Evolutionary conservation across 495 filamentous ascomycete species (phyloP), one percentile per base, ranked within the genome.

Genomic region (Aspergillus nidulans): DNA sequence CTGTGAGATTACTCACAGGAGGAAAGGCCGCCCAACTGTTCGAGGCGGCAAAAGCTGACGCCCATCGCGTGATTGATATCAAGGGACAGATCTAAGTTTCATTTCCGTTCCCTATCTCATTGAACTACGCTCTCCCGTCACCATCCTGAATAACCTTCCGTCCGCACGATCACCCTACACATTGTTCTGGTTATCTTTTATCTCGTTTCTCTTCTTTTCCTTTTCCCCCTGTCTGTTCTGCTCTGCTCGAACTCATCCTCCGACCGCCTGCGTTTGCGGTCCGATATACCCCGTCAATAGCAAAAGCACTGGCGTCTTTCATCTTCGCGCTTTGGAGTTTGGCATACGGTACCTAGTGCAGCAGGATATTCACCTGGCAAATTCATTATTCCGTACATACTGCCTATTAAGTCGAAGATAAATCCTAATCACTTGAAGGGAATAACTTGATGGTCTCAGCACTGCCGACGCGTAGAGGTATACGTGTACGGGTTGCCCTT

Each of bases 51-150:
- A 87, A 85, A 61, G 65, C 70, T 34, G 77, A 79, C 54, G 91
- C 92, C 47, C 91, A 95, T 70, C 77, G 81, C 61, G 85, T 85
- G 63, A 85, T 97, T 76, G 92, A 97, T 72, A 94, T 96, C 74
- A 97, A 97, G 75, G 92, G 94, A 63, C 92, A 97, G 69, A 92
- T 96, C 61, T 96, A 82, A 61, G 39, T 59, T 63, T 55, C 24
- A 48, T 43, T 46, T 13, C 10, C 34, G 20, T 18, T 55, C 42
- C 19, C 41, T 28, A 34, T 47, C 34, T 57, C 24, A 40, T 61
- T 54, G n/a, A 39, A 49, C 55, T 59, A 50, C 58, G 52, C 21
- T n/a, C n/a, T n/a, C n/a, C 28, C 49, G 34, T 34, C 23, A 21
- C 13, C n/a, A 34, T 24, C 30, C 43, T 41, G 20, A 6, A 18